phyloP scores from a whole-genome alignment of 352 stramenopile species.

The Pythium pyrilobum region DNA sequence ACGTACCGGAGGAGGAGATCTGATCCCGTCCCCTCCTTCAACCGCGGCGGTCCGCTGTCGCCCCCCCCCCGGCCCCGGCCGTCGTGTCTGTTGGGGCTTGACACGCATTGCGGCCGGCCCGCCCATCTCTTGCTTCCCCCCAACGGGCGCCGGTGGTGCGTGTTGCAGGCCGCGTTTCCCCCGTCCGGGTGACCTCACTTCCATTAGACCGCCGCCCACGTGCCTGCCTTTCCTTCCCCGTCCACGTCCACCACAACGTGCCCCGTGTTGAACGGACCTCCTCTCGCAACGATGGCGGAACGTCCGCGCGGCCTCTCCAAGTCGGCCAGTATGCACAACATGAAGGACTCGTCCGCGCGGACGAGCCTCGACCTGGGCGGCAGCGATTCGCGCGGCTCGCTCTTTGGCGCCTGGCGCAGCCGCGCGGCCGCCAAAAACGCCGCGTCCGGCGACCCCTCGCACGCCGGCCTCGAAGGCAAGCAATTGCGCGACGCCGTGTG shows the following conservation, averaged over 20 bases:
- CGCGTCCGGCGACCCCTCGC: not conserved
- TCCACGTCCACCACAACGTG: too few species aligned
- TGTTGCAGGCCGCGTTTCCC: too few species aligned
- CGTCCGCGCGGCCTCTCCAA: slow-evolving; percentile 6
- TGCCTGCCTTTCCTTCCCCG: not conserved
- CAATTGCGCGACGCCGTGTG: slow-evolving; percentile 21
- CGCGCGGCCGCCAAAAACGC: not conserved
- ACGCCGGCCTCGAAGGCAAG: slow-evolving; percentile 12
- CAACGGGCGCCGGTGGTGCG: too few species aligned
- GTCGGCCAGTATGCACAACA: slow-evolving; percentile 10
- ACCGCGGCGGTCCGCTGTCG: not conserved
- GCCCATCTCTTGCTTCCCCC: too few species aligned
- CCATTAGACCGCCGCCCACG: too few species aligned
- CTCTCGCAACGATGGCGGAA: not conserved
- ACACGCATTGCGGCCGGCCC: too few species aligned
- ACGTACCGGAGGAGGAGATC: not conserved
- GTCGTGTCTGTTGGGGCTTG: too few species aligned
- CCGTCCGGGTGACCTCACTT: too few species aligned
- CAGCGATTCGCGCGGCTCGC: not conserved
- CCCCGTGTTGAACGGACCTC: not conserved
- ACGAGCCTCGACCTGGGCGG: not conserved
- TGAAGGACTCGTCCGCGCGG: not conserved
- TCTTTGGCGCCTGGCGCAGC: slow-evolving; percentile 17
- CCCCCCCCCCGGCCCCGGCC: not conserved
- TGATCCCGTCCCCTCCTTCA: not conserved